Conservation (phyloP, 306 rosid genomes). For the Echinosophora koreensis region DNA sequence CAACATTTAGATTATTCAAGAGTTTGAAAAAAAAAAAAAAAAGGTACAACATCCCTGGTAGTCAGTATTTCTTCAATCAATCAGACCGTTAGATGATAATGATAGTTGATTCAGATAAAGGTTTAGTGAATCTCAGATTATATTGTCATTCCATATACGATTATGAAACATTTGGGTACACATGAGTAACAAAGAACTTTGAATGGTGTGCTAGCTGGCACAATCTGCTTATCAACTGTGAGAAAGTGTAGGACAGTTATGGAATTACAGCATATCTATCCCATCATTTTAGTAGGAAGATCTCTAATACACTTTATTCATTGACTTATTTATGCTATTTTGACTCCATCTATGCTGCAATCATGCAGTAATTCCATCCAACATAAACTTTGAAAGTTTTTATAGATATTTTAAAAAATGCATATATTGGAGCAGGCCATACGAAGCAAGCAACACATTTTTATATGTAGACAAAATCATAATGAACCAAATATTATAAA, state of each 20-base stretch:
- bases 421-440: conserved; percentile 16
- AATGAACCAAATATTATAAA: conserved; percentile 10
- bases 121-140: conserved; percentile 16
- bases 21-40: conserved; percentile 37
- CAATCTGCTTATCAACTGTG: conserved; percentile 36
- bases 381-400: not conserved
- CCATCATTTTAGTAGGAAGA: conserved; percentile 22
- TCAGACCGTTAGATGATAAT: conserved; percentile 22
- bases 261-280: conserved; percentile 19
- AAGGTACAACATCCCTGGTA: conserved; percentile 25
- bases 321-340: conserved; percentile 2
- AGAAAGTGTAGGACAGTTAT: not conserved
- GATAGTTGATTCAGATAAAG: conserved; percentile 36
- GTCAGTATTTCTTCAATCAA: conserved; percentile 32
- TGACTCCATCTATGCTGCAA: not conserved
- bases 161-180: conserved; percentile 1
- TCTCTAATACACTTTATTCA: not conserved
- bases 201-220: conserved; percentile 26
- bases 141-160: conserved; percentile 7
- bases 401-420: not conserved
- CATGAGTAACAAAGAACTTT: not conserved
- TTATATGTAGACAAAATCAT: conserved; percentile 5
- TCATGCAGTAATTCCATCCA: conserved; percentile 21
- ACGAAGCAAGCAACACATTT: conserved; percentile 8
- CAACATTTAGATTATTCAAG: conserved; percentile 29